These are phyloP conservation scores for Chimonanthus praecox DNA, from an alignment of 164 flowering plant species.

Conservation along the genomic window DNA sequence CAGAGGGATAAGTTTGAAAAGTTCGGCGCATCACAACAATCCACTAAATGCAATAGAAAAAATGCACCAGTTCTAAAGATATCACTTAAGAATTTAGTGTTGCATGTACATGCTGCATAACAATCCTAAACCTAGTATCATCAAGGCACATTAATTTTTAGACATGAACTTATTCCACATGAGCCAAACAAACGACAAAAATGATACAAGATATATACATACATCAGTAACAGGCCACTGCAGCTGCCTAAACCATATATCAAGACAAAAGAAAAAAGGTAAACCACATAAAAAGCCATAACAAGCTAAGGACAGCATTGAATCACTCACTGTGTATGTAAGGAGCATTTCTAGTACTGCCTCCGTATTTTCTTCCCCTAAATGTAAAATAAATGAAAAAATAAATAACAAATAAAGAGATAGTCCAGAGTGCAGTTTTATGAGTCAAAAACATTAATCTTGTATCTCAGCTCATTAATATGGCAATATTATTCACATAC, in stretches of 20 bases:
- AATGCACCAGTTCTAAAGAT: background rate
- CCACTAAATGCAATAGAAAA: background rate
- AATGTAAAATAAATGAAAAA: background rate
- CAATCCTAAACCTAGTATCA: background rate
- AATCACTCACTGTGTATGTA: conserved; percentile 20
- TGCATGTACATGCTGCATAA: background rate
- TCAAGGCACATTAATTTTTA: background rate
- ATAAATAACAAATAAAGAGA: background rate
- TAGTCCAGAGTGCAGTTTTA: background rate
- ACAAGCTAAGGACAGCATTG: background rate
- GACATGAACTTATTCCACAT: background rate
- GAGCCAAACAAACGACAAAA: background rate
- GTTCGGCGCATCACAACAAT: too few relatives aligned
- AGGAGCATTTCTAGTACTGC: conserved; percentile 24
- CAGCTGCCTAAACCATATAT: background rate
- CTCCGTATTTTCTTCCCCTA: conserved; percentile 21
- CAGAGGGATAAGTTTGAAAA: too few relatives aligned
- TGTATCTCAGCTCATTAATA: conserved; percentile 2
- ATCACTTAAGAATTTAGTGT: background rate
- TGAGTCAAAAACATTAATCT: background rate
- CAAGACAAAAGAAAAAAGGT: background rate
- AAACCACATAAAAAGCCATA: background rate
- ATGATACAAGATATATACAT: background rate
- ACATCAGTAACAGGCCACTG: background rate
- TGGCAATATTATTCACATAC: conserved; percentile 24